Evolutionary conservation across 768 basidiomycete genomes (phyloP).

Genomic region (Lactarius sanguifluus): DNA sequence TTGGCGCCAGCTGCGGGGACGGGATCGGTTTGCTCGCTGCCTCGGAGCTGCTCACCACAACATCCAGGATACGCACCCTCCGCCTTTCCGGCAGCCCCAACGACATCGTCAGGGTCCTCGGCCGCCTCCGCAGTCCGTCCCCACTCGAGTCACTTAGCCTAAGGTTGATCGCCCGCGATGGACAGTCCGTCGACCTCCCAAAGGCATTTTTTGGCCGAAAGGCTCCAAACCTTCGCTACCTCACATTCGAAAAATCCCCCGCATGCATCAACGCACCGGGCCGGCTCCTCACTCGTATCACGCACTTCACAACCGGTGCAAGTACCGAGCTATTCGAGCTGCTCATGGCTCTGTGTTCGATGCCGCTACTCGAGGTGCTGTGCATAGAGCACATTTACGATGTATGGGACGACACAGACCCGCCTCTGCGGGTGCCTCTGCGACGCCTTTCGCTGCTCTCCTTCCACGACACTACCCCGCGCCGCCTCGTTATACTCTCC

Average conservation of each 20-base stretch:
- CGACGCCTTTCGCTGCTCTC: conserved; percentile 12
- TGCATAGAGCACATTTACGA: conserved; percentile 16
- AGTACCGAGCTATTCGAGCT: background rate
- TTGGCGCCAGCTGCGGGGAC: too few relatives aligned
- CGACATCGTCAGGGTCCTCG: too few relatives aligned
- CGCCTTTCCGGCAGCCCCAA: too few relatives aligned
- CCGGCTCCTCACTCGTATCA: conserved; percentile 9
- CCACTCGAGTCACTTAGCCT: too few relatives aligned
- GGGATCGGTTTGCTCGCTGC: too few relatives aligned
- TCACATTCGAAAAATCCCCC: conserved; percentile 3
- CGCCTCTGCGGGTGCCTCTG: background rate
- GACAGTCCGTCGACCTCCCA: conserved; percentile 11
- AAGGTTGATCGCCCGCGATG: too few relatives aligned
- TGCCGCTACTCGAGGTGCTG: conserved; percentile 19
- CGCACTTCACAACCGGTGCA: conserved; percentile 19
- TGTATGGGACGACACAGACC: background rate
- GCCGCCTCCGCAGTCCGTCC: too few relatives aligned
- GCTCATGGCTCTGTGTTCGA: background rate
- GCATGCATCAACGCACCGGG: conserved; percentile 1
- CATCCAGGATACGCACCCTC: too few relatives aligned
- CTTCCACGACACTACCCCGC: conserved; percentile 11
- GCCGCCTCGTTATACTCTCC: conserved; percentile 9
- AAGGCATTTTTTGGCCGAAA: conserved; percentile 5
- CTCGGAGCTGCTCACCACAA: too few relatives aligned
- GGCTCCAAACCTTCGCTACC: conserved; percentile 7